These are phyloP conservation scores for Colletotrichum higginsianum DNA, from an alignment of 2,329 filamentous ascomycete species.

Conservation along the genomic window DNA sequence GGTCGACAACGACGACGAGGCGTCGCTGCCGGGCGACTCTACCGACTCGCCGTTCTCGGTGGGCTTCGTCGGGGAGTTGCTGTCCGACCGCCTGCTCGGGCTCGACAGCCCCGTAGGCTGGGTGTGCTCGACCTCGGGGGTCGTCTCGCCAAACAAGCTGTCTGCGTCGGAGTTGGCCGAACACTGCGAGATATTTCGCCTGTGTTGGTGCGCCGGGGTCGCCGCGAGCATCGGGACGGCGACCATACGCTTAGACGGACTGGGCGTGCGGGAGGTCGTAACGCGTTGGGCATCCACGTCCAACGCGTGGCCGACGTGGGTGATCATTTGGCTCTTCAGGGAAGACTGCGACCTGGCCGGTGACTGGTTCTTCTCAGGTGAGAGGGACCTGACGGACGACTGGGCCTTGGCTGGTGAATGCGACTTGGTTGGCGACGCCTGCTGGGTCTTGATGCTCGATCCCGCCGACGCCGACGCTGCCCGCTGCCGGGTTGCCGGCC, in stretches of 20 bases:
- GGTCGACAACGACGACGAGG: conserved; percentile 69
- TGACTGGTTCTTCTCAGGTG: conserved; percentile 10
- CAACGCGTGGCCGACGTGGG: conserved; percentile 24
- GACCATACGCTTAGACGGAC: conserved; percentile 23
- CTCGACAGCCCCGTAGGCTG: conserved; percentile 58
- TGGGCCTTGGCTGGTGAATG: conserved; percentile 8
- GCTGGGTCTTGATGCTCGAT: conserved; percentile 37
- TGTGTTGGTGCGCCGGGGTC: conserved; percentile 25
- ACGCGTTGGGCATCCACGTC: neutral
- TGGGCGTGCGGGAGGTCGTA: conserved; percentile 24
- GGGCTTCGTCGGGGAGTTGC: conserved; percentile 39
- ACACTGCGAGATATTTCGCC: conserved; percentile 30
- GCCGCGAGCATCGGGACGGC: conserved; percentile 1
- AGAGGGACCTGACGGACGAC: conserved; percentile 9
- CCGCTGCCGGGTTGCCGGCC: conserved; percentile 47
- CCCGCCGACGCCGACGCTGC: conserved; percentile 47
- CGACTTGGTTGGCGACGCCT: conserved; percentile 24
- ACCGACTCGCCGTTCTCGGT: conserved; percentile 40
- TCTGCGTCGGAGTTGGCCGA: conserved; percentile 49
- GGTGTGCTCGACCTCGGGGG: conserved; percentile 51
- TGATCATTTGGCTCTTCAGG: neutral
- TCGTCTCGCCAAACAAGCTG: conserved; percentile 57
- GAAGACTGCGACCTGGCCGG: conserved; percentile 1
- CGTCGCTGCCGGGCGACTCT: conserved; percentile 58
- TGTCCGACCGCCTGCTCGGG: conserved; percentile 57